These are phyloP conservation scores for Rhizoclosmatium hyalinum DNA, from an alignment of 371 early-diverging fungal genomes.

Conservation along the genomic window DNA sequence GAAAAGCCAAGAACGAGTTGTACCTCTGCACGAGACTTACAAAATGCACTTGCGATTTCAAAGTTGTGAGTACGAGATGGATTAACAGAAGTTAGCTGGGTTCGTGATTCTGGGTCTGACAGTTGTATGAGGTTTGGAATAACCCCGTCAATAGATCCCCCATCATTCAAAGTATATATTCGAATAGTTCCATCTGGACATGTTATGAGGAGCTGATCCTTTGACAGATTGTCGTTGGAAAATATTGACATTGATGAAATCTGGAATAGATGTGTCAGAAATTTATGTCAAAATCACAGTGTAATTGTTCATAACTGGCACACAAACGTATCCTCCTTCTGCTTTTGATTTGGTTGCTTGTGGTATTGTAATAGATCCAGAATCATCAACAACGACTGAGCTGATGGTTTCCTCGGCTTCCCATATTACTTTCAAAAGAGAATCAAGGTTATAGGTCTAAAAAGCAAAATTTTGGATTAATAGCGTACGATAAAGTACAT, in stretches of 20 bases:
- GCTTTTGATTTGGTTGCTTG: no score
- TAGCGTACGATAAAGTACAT: no score
- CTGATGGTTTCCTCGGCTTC: neutral
- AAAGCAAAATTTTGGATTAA: neutral
- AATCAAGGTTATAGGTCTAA: neutral
- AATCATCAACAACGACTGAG: no score
- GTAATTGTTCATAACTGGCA: no score
- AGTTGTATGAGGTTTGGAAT: neutral
- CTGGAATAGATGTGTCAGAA: neutral
- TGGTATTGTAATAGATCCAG: no score
- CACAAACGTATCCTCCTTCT: no score
- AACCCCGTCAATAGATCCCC: neutral
- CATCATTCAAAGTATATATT: neutral
- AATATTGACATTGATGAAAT: slow-evolving; percentile 8
- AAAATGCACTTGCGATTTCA: slow-evolving; percentile 7
- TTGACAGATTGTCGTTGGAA: neutral
- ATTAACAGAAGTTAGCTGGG: neutral
- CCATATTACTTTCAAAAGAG: neutral
- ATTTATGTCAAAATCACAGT: no score
- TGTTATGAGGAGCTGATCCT: slow-evolving; percentile 5
- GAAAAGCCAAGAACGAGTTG: slow-evolving; percentile 2
- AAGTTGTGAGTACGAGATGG: slow-evolving; percentile 12
- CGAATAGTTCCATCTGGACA: slow-evolving; percentile 19
- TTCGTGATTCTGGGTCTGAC: slow-evolving; percentile 14
- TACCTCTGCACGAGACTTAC: neutral